Base-by-base conservation (phyloP, 2,329 filamentous ascomycete species). In the Neonectria hederae region DNA sequence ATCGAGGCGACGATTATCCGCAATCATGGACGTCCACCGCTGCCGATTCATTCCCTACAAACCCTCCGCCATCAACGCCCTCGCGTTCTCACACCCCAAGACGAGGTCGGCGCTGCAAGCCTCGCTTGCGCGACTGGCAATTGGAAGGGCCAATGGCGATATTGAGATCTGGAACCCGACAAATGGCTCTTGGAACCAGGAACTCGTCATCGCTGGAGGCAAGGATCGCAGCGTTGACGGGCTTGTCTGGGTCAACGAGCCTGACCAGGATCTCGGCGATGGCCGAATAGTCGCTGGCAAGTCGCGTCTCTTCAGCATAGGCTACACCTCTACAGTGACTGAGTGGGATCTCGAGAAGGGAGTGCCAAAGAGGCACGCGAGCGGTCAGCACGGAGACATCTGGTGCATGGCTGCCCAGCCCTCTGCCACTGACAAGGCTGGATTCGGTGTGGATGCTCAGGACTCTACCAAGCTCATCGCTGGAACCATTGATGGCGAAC, bases 121-220 rank as follows among this genome's bases (percentile, higher is more conserved):
- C 80, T 72, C 84, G 86, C 22, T 87, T 84, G 66, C 89, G 85
- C 89, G 94, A 71, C 87, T 98, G 59, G 96, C 96, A 2, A 87
- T 99, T 73, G 96, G 96, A 65, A 90, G 96, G 70, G 92, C 93
- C 63, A 97, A 98, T 77, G 96, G 96, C 72, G 93, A 97, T 76
- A 96, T 99, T 72, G 96, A 99, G 81, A 94, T 99, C 69, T 99
- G 96, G 96, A 97, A 97, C 78, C 94, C 95, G 3, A 82, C 90
- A 58, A 88, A 87, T 68, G 93, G 92, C 17, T 83, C 86, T 66
- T 99, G 96, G 96, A 87, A 93, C 68, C 96, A 98, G 77, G 96
- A 99, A 82, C 89, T 89, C 42, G 89, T 94, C 65, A 90, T 98
- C 54, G 87, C 88, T 38, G 94, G 95, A 67, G 94, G 93, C 54